Evolutionary conservation across 345 rosid species (phyloP).

Genomic region (Corchorus olitorius): DNA sequence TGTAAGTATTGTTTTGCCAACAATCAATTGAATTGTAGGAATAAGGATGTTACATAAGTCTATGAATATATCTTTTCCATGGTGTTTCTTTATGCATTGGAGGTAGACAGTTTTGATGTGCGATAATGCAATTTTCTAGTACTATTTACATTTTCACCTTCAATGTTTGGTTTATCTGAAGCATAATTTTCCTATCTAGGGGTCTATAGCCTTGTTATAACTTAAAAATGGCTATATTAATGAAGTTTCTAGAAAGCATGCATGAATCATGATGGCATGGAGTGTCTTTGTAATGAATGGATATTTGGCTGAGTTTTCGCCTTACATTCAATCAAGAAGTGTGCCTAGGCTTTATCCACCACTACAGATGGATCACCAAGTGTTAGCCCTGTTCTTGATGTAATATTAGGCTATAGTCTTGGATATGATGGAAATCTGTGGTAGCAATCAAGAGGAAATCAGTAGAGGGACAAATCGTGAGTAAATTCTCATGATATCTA

Average conservation of each 20-base stretch:
- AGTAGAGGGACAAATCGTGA: background rate
- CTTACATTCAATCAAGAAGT: background rate
- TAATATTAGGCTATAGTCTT: background rate
- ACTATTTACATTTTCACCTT: background rate
- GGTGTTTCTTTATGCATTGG: background rate
- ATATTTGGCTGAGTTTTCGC: background rate
- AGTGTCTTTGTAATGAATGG: background rate
- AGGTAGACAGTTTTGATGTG: background rate
- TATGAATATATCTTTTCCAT: background rate
- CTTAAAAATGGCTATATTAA: background rate
- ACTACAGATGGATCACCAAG: background rate
- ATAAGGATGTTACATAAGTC: background rate
- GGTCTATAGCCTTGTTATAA: background rate
- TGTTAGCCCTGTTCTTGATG: background rate
- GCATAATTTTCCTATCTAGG: background rate
- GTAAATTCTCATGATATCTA: background rate
- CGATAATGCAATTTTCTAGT: background rate
- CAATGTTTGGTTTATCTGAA: background rate
- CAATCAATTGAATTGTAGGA: background rate
- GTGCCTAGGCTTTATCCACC: background rate
- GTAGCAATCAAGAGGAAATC: background rate
- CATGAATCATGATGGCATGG: background rate
- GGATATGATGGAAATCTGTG: background rate
- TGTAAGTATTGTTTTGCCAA: slow-evolving; percentile 47
- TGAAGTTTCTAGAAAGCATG: background rate